Evolutionary conservation across 83 land plant genomes (phyloP).

Genomic region (Picea abies): DNA sequence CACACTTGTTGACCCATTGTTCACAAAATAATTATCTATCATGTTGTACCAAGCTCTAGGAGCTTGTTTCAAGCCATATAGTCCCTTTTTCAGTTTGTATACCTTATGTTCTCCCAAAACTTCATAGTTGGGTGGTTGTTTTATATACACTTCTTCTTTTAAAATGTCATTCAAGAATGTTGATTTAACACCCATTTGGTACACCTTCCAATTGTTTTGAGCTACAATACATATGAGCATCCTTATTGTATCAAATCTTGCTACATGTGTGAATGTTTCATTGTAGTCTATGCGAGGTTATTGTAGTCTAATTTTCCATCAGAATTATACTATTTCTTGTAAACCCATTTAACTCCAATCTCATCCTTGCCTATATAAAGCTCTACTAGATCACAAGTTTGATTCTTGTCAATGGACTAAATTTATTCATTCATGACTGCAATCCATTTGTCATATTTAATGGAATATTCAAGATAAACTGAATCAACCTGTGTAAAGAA

Average conservation of each 20-base stretch:
- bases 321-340: conserved; percentile 19
- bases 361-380: not conserved
- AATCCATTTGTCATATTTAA: conserved; percentile 13
- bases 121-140: not conserved
- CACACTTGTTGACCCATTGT: too few species aligned
- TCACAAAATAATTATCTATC: conserved; percentile 9
- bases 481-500: conserved; percentile 5
- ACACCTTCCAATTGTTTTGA: conserved; percentile 13
- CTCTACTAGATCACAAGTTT: conserved; percentile 16
- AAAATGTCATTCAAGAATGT: conserved; percentile 9
- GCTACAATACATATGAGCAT: conserved; percentile 4
- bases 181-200: conserved; percentile 16
- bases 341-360: conserved; percentile 13
- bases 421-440: too few species aligned
- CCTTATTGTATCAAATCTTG: not conserved
- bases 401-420: conserved; percentile 16
- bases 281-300: conserved; percentile 2
- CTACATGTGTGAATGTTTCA: not conserved
- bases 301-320: conserved; percentile 16
- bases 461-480: not conserved
- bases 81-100: not conserved
- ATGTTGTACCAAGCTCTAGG: conserved; percentile 9
- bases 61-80: conserved; percentile 3
- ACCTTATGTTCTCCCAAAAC: conserved; percentile 12
- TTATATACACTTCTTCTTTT: conserved; percentile 17